Conservation (phyloP, 805 yeast species). For the Candida germanica region DNA sequence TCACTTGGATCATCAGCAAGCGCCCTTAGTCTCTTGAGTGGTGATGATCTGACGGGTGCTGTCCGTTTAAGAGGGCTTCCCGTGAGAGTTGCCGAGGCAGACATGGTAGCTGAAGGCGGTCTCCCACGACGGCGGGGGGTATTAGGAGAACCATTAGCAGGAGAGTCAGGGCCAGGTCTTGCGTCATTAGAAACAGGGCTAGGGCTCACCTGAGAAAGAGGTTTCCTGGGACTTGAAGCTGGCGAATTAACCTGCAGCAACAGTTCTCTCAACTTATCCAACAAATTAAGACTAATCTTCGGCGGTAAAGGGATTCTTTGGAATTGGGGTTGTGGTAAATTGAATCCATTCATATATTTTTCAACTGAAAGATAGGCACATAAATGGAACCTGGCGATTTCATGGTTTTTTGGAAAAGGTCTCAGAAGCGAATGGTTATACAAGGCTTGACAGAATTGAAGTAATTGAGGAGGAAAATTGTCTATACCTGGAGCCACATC, state of each 20-base stretch:
- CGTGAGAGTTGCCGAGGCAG: constrained; percentile 1
- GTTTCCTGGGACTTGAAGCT: constrained; percentile 15
- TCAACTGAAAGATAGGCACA: constrained; percentile 64
- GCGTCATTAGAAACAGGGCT: constrained; percentile 4
- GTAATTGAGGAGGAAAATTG: constrained; percentile 41
- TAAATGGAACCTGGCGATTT: constrained; percentile 63
- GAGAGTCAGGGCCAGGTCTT: background rate
- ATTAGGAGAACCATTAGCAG: background rate
- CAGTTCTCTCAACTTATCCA: constrained; percentile 43
- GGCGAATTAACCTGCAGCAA: constrained; percentile 17
- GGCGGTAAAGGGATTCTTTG: constrained; percentile 60
- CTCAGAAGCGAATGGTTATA: constrained; percentile 53
- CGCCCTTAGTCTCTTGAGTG: constrained; percentile 33
- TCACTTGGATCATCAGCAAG: constrained; percentile 14
- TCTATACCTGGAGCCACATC: constrained; percentile 51
- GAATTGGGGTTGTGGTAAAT: constrained; percentile 47
- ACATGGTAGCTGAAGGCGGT: background rate
- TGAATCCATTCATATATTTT: constrained; percentile 36
- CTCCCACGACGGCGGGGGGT: background rate
- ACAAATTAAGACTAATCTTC: constrained; percentile 35
- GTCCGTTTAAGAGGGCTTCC: constrained; percentile 12
- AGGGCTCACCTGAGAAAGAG: constrained; percentile 13
- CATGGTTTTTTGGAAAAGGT: constrained; percentile 50
- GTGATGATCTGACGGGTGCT: constrained; percentile 35
- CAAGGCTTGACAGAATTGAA: constrained; percentile 35